phyloP scores from a whole-genome alignment of 768 basidiomycete genomes.

The Collybia mongolica region DNA sequence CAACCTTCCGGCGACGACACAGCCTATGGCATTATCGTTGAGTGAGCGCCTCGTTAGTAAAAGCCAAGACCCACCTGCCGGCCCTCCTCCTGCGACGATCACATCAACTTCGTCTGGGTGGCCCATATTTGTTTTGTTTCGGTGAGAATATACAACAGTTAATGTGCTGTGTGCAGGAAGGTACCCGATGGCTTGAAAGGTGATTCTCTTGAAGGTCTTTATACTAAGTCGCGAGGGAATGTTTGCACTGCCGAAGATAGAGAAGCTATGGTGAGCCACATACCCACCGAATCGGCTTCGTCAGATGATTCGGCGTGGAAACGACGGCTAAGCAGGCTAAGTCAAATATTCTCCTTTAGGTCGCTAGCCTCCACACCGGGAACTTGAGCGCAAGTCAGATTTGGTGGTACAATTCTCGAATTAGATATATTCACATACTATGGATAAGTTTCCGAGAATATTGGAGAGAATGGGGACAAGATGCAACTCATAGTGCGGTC shows the following conservation, averaged over 20 bases:
- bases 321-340: not conserved
- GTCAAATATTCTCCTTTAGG: not conserved
- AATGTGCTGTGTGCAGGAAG: not conserved
- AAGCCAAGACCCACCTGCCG: constrained; percentile 41
- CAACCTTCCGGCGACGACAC: constrained; percentile 66
- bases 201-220: not conserved
- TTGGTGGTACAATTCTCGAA: too few species aligned
- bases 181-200: too few species aligned
- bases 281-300: not conserved
- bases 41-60: not conserved
- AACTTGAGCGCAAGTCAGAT: not conserved
- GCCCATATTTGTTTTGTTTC: constrained; percentile 26
- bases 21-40: constrained; percentile 33
- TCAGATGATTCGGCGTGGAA: not conserved
- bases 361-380: not conserved
- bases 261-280: too few species aligned
- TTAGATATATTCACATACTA: too few species aligned
- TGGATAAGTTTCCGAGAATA: too few species aligned
- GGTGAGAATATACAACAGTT: too few species aligned
- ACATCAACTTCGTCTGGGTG: constrained; percentile 74
- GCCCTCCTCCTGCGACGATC: constrained; percentile 69
- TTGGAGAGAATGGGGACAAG: too few species aligned
- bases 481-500: too few species aligned
- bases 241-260: not conserved
- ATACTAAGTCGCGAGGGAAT: not conserved